Conservation (phyloP, 2,329 filamentous ascomycete genomes). For the Clonostachys solani region DNA sequence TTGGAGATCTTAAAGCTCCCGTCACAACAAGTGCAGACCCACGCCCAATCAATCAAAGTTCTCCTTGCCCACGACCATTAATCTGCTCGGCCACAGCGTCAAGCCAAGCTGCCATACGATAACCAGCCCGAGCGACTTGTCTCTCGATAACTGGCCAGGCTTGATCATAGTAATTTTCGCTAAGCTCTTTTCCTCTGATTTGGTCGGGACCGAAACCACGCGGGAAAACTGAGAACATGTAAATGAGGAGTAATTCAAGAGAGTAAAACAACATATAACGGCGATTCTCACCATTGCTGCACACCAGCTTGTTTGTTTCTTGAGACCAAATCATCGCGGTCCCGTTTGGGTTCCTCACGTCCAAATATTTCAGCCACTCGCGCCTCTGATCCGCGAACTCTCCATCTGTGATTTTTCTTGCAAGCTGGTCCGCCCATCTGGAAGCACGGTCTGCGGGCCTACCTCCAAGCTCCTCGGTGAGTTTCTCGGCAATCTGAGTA, state of each 20-base stretch:
- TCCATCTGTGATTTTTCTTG: slow-evolving; percentile 48
- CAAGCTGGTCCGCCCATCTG: slow-evolving; percentile 52
- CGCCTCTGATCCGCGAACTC: slow-evolving; percentile 45
- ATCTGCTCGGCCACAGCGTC: slow-evolving; percentile 47
- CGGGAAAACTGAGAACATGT: slow-evolving; percentile 47
- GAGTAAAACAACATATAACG: slow-evolving; percentile 10
- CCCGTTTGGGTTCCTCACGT: slow-evolving; percentile 45
- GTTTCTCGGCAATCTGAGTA: slow-evolving; percentile 61
- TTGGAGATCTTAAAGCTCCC: no score
- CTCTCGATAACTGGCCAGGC: slow-evolving; percentile 62
- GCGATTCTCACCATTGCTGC: slow-evolving; percentile 43
- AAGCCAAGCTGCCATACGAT: slow-evolving; percentile 63
- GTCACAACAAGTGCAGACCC: no score
- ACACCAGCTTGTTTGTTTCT: slow-evolving; percentile 60
- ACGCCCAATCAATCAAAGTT: no score
- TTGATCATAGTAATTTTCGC: slow-evolving; percentile 57
- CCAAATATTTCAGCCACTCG: slow-evolving; percentile 53
- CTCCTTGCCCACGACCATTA: no score
- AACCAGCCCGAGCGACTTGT: slow-evolving; percentile 65
- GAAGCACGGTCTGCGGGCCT: slow-evolving; percentile 44
- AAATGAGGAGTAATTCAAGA: slow-evolving; percentile 7
- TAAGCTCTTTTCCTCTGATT: slow-evolving; percentile 56
- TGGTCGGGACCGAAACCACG: slow-evolving; percentile 44
- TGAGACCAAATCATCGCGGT: slow-evolving; percentile 61
- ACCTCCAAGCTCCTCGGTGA: slow-evolving; percentile 50